phyloP scores from a whole-genome alignment of 1,139 yeast species.

The Geotrichum histeridarum region DNA sequence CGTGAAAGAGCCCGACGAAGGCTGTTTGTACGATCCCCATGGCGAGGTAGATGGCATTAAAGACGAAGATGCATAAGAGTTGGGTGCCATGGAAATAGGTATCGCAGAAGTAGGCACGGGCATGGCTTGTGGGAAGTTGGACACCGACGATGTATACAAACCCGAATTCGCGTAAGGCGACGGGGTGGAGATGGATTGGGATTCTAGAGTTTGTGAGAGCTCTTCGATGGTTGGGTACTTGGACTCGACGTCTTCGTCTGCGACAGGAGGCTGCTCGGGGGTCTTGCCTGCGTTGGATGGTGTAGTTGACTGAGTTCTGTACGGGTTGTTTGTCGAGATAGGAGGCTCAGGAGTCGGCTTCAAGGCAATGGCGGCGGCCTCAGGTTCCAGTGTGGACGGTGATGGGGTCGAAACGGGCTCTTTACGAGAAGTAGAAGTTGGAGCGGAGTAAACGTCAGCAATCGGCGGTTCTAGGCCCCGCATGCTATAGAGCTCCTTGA shows the following conservation, averaged over 20 bases:
- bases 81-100: slow-evolving; percentile 5
- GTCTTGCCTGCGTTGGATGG: slow-evolving; percentile 9
- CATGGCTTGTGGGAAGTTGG: slow-evolving; percentile 5
- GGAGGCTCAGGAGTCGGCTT: not conserved
- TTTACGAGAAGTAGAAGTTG: slow-evolving; percentile 20
- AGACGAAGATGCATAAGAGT: slow-evolving; percentile 2
- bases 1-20: slow-evolving; percentile 1
- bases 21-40: slow-evolving; percentile 13
- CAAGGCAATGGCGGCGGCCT: slow-evolving; percentile 22
- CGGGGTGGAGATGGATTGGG: slow-evolving; percentile 15
- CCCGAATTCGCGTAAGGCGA: slow-evolving; percentile 7
- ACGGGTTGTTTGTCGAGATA: not conserved
- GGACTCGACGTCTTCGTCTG: slow-evolving; percentile 24
- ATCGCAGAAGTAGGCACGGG: slow-evolving; percentile 1
- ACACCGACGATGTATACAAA: slow-evolving; percentile 9
- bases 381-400: slow-evolving; percentile 23
- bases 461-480: slow-evolving; percentile 54
- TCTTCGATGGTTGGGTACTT: slow-evolving; percentile 38
- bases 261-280: slow-evolving; percentile 2
- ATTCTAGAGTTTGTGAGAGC: slow-evolving; percentile 29
- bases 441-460: slow-evolving; percentile 28
- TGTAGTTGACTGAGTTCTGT: slow-evolving; percentile 11
- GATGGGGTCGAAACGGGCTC: slow-evolving; percentile 17
- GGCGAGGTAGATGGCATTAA: slow-evolving; percentile 1
- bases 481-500: slow-evolving; percentile 61